Conservation (phyloP, 2,329 filamentous ascomycete species). For the Claviceps digitariae region DNA sequence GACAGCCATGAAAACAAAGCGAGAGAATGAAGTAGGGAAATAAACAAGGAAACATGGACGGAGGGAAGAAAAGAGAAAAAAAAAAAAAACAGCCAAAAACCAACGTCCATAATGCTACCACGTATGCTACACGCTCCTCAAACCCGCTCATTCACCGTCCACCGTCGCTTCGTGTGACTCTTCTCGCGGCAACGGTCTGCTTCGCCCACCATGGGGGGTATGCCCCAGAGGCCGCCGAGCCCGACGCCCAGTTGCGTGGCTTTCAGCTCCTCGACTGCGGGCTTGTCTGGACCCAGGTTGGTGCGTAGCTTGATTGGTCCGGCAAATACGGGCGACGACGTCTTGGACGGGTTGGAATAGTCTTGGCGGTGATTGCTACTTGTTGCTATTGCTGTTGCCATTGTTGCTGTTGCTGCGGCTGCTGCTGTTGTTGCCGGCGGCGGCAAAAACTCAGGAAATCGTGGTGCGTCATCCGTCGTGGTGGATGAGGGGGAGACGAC, state of each 20-base stretch:
- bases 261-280: conserved; percentile 16
- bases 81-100: too few relatives aligned
- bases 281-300: conserved; percentile 16
- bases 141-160: conserved; percentile 39
- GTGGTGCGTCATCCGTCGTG: conserved; percentile 6
- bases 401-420: not conserved
- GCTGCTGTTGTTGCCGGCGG: conserved; percentile 6
- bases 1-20: not conserved
- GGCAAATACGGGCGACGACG: conserved; percentile 17
- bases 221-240: conserved; percentile 30
- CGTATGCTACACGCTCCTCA: too few relatives aligned
- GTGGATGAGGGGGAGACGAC: not conserved
- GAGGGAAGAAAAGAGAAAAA: not conserved
- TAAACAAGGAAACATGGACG: not conserved
- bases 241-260: conserved; percentile 24
- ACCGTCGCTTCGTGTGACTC: conserved; percentile 35
- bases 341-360: conserved; percentile 5
- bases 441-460: not conserved
- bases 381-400: too few relatives aligned
- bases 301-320: conserved; percentile 24
- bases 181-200: conserved; percentile 33
- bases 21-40: not conserved
- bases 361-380: not conserved
- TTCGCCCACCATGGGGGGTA: conserved; percentile 28
- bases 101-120: not conserved